These are phyloP conservation scores for Penicillium rolfsii DNA, from an alignment of 2,329 filamentous ascomycete species.

Conservation along the genomic window DNA sequence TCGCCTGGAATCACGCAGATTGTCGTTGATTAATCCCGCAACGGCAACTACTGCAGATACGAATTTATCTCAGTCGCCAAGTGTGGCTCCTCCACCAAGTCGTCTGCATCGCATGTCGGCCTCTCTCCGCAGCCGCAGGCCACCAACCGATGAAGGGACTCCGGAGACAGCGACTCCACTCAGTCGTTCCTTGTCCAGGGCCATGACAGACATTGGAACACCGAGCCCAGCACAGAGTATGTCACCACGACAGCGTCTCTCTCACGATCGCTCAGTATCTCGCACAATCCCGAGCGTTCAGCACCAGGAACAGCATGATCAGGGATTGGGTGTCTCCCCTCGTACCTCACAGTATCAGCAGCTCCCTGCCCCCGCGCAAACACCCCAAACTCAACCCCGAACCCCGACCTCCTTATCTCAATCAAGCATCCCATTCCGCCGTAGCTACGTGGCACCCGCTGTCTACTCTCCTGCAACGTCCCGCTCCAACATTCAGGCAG, in stretches of 20 bases:
- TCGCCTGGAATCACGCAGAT: conserved; percentile 46
- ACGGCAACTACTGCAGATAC: conserved; percentile 26
- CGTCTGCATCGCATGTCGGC: conserved; percentile 48
- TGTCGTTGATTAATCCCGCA: conserved; percentile 39
- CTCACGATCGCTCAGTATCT: conserved; percentile 33
- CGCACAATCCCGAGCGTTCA: conserved; percentile 31
- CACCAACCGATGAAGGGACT: conserved; percentile 42
- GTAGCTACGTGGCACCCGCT: conserved; percentile 40
- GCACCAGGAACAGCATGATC: conserved; percentile 33
- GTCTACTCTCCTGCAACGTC: conserved; percentile 42
- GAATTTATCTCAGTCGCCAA: conserved; percentile 22
- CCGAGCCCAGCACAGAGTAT: conserved; percentile 34
- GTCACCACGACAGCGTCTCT: conserved; percentile 40
- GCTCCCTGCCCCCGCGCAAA: conserved; percentile 25
- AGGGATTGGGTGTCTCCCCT: conserved; percentile 26
- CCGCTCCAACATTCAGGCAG: conserved; percentile 46
- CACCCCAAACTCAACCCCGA: conserved; percentile 30
- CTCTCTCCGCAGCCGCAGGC: conserved; percentile 42
- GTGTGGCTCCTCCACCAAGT: conserved; percentile 35
- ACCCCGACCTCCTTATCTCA: conserved; percentile 37
- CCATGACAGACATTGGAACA: conserved; percentile 47
- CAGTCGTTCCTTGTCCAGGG: conserved; percentile 46
- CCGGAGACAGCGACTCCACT: conserved; percentile 36
- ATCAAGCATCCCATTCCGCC: conserved; percentile 43
- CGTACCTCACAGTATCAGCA: conserved; percentile 30